Base-by-base conservation (phyloP, 164 flowering plant species). In the Cinnamomum chago region DNA sequence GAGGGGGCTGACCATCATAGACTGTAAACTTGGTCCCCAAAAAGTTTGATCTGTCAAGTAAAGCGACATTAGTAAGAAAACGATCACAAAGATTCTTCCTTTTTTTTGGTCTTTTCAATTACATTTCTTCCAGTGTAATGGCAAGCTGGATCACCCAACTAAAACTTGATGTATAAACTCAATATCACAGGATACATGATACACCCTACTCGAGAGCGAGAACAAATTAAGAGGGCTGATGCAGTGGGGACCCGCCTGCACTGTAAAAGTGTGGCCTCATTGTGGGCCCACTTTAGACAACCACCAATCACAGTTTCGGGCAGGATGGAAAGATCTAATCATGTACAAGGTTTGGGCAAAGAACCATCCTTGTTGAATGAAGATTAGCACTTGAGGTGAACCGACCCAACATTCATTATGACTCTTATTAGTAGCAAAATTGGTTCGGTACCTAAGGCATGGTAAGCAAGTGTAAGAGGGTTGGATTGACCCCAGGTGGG, bases 1-100 rank as follows among this genome's bases (percentile, higher is more conserved):
- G 85, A 72, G 96, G 92, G 66, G 96, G 92, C 80, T 85, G 91
- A 14, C 81, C 83, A 80, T 91, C 96, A 81, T 81, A 85, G 70
- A 90, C 74, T 24, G 91, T 85, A 79, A 91, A 91, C 83, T 86
- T 91, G 65, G 93, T 90, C 72, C 91, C 96, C 33, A 89, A 47
- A 72, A 91, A 91, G 69, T 91, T 91, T 68, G 96, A 88, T 76
- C 96, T 91, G 75, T 58, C 62, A 68, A 79, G 25, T n/a, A 24
- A 33, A 33, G 27, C 6, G 15, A 47, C 47, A 7, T 68, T 7
- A 22, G 35, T 17, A 66, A 13, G 33, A 66, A 30, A 66, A 66
- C 15, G 10, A 66, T 22, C 20, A 28, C 69, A 30, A 27, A 15
- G 20, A 30, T 30, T 27, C 67, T 25, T 28, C 20, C n/a, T 3